Base-by-base conservation (phyloP, 257 asterid species). In the Primulina huaijiensis region DNA sequence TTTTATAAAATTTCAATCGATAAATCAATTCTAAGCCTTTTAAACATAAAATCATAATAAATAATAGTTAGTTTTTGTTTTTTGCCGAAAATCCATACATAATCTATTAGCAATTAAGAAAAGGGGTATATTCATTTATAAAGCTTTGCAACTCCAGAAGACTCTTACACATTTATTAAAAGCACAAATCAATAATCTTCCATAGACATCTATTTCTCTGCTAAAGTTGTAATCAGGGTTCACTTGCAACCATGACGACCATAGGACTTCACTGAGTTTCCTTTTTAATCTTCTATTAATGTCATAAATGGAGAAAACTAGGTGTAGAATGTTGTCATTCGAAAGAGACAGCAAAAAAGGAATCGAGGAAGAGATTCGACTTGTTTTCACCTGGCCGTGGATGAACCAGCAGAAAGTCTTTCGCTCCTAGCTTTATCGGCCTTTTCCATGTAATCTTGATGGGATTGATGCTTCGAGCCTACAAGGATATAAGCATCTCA, bases 361-460 rank as follows among this genome's bases (percentile, higher is more conserved):
- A 57, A 14, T 27, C 20, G 14, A 27, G 50, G 20, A 38, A 50
- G 52, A 20, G 63, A 55, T 62, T 50, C 38, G 11, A 33, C 40
- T 72, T 14, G 69, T 67, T 66, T 73, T 74, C 75, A 80, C 78
- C 70, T 76, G 12, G 87, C 58, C 7, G 67, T 23, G 11, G 90
- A 52, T 38, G 86, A 82, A 76, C 87, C 84, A 66, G 89, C 73
- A 9, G 95, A 84, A 30, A 89, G 95, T 63, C 96, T 78, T 20
- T 71, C 89, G 17, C 67, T 83, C 69, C 95, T 79, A 23, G 97
- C 97, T 79, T 80, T 86, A 64, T 92, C 95, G 20, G 97, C 97
- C 65, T 67, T 89, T 69, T 87, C 97, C 92, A 89, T 31, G 83
- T 92, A 92, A 82, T 92, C 94, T 79, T 87, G 97, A 78, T 92